Evolutionary conservation across 495 filamentous ascomycete species (phyloP), one percentile per base, ranked within the genome.

Genomic region (Lasiosphaeriaceae sp.): DNA sequence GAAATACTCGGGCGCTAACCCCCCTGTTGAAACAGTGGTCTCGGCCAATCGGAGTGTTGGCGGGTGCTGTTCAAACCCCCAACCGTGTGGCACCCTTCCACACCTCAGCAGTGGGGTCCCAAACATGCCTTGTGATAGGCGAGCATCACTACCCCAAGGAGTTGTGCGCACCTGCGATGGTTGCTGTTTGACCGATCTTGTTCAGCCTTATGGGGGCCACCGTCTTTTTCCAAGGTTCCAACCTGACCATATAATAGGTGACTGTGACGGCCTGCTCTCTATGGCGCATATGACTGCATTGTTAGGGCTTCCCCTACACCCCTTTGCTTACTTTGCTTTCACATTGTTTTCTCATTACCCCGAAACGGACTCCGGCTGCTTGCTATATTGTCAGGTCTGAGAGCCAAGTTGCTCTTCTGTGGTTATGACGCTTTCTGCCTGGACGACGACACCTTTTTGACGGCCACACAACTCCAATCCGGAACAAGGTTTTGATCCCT

Each of bases 81-180:
- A 50, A 35, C 31, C 48, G 1, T 29, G 26, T 19, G n/a, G 12
- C 48, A 23, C 14, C 39, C 5, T 50, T 35, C 48, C 48, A 8
- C 48, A 50, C 12, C 46, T 34, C 48, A 50, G 5, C 48, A 23
- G 48, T 50, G 21, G 26, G 48, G 39, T 43, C 39, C 12, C 14
- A 7, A 43, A 11, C n/a, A 43, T 43, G 39, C n/a, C 7, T 12
- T 17, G 39, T 43, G 56, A 56, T 45, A 55, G 54, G 26, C 60
- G n/a, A 43, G 24, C 46, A 54, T 52, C 58, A 43, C 47, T 14
- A 23, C 41, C 43, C 26, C 3, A 31, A 31, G 26, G 22, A 47
- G 39, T 56, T 57, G 14, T 54, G 55, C 65, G 65, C 65, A 67
- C 54, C 62, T 67, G 65, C 62, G 65, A 57, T 57, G 59, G 55